Evolutionary conservation across 768 basidiomycete genomes (phyloP).

Genomic region (Leccinum imitatum): DNA sequence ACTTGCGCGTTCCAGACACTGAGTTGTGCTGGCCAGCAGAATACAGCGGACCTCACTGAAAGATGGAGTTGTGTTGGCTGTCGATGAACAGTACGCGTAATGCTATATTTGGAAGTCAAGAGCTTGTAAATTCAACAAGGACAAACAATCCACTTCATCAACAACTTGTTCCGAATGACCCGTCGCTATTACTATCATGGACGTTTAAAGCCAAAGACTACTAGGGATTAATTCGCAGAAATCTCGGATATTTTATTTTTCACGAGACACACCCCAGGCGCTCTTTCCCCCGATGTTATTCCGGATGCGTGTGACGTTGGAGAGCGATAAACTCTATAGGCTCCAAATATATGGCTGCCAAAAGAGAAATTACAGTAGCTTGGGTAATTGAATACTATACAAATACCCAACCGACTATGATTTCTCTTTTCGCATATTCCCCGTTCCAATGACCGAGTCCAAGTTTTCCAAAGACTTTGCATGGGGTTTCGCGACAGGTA

Average conservation of each 20-base stretch:
- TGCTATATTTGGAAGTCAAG: slow-evolving; percentile 8
- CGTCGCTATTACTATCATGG: background rate
- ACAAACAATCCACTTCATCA: slow-evolving; percentile 8
- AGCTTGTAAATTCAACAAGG: slow-evolving; percentile 21
- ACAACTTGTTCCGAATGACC: background rate
- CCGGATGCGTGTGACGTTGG: background rate
- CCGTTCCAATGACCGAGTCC: background rate
- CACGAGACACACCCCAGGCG: background rate
- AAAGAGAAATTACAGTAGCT: too few species aligned
- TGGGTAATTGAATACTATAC: too few species aligned
- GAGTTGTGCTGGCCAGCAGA: background rate
- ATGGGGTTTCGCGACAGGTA: slow-evolving; percentile 10
- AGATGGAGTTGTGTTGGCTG: background rate
- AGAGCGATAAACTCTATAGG: background rate
- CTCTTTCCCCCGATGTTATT: background rate
- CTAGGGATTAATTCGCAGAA: background rate
- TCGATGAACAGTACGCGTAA: background rate
- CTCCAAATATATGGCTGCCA: background rate
- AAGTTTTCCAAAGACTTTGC: slow-evolving; percentile 5
- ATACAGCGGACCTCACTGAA: background rate
- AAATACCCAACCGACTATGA: background rate
- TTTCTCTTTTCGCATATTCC: background rate
- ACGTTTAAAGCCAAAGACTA: background rate
- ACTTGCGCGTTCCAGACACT: background rate
- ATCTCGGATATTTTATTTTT: background rate